Percentiles rank a stretch among this genome's conserved stretches.
Conservation (phyloP, 352 stramenopile genomes). For the Globisporangium yorkense region DNA sequence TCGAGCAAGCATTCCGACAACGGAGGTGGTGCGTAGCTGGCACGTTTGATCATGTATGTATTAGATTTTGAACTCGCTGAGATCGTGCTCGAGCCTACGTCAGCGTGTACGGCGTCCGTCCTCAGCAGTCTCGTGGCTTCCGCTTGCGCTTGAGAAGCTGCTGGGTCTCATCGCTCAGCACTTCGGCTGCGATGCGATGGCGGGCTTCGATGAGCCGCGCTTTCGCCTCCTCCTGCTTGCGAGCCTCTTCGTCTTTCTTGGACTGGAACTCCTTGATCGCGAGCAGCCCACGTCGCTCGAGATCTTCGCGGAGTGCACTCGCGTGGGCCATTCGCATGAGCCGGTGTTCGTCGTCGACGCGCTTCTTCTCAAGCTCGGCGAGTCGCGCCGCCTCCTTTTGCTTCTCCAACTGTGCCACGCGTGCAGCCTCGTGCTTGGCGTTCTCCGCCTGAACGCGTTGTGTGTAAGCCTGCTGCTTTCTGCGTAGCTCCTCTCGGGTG, state of each 20-base stretch:
- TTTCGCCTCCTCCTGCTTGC: slow-evolving; percentile 27
- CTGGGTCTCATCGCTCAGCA: slow-evolving; percentile 36
- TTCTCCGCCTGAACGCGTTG: slow-evolving; percentile 34
- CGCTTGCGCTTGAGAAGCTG: slow-evolving; percentile 17
- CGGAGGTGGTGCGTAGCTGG: not conserved
- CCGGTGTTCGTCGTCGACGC: slow-evolving; percentile 26
- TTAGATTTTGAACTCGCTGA: not conserved
- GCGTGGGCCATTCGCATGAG: slow-evolving; percentile 18
- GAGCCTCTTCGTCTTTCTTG: slow-evolving; percentile 41
- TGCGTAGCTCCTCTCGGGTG: slow-evolving; percentile 12
- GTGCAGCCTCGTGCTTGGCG: slow-evolving; percentile 23
- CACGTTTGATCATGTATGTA: not conserved
- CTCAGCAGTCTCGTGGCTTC: not conserved
- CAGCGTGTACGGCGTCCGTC: too few relatives aligned
- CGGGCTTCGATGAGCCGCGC: slow-evolving; percentile 24
- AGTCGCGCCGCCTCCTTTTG: slow-evolving; percentile 21
- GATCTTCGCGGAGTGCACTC: slow-evolving; percentile 26
- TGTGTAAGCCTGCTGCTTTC: slow-evolving; percentile 35
- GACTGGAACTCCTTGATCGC: slow-evolving; percentile 36
- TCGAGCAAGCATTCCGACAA: not conserved
- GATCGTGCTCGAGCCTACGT: not conserved
- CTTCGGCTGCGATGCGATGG: slow-evolving; percentile 26
- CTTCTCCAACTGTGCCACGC: slow-evolving; percentile 16
- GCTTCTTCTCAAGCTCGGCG: slow-evolving; percentile 18
- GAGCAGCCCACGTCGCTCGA: slow-evolving; percentile 28